These are phyloP conservation scores for Penicillium bialowiezense DNA, from an alignment of 495 filamentous ascomycete species.

Conservation along the genomic window DNA sequence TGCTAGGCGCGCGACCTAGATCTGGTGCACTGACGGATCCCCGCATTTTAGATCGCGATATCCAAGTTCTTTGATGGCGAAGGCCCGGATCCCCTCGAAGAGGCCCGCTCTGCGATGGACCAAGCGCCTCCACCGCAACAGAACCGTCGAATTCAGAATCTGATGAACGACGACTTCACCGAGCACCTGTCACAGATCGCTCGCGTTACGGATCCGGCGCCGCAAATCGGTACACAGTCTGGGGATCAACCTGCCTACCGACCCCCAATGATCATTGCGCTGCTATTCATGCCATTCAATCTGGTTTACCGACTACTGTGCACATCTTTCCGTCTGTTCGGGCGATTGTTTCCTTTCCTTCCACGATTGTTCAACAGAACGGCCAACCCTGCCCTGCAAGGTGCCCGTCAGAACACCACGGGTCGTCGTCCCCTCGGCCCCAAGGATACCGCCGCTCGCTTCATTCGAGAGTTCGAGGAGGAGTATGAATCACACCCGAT, in stretches of 20 bases:
- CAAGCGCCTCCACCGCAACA: slow-evolving; percentile 54
- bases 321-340: slow-evolving; percentile 61
- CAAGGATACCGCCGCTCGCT: slow-evolving; percentile 81
- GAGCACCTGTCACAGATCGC: slow-evolving; percentile 34
- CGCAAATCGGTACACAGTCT: slow-evolving; percentile 74
- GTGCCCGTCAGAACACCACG: slow-evolving; percentile 57
- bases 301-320: slow-evolving; percentile 67
- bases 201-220: slow-evolving; percentile 54
- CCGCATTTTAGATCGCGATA: slow-evolving; percentile 71
- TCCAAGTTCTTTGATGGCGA: slow-evolving; percentile 98
- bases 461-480: slow-evolving; percentile 90
- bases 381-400: slow-evolving; percentile 47
- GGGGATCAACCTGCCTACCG: slow-evolving; percentile 60
- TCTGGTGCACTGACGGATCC: slow-evolving; percentile 8
- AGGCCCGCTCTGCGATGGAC: slow-evolving; percentile 63
- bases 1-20: not conserved
- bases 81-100: slow-evolving; percentile 74
- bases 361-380: slow-evolving; percentile 61
- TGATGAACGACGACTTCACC: slow-evolving; percentile 61
- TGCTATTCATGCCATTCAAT: slow-evolving; percentile 81
- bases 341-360: slow-evolving; percentile 76
- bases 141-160: slow-evolving; percentile 50
- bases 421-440: slow-evolving; percentile 74
- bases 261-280: slow-evolving; percentile 68
- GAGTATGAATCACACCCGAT: slow-evolving; percentile 72